Evolutionary conservation across 2,329 filamentous ascomycete species (phyloP).

Genomic region (Neonectria hederae): DNA sequence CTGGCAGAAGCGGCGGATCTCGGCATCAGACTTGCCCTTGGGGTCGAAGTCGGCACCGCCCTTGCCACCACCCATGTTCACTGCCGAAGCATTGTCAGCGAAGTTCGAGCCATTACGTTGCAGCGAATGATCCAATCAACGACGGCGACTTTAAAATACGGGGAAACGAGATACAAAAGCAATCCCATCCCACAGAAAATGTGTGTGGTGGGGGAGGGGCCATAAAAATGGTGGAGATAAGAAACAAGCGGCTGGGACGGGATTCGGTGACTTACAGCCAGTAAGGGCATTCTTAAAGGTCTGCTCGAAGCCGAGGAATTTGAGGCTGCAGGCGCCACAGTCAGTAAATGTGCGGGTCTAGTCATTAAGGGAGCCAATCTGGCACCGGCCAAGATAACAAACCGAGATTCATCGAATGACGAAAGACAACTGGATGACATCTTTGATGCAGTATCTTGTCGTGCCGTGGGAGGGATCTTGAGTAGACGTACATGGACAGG

Average conservation of each 20-base stretch:
- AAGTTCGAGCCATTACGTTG: constrained; percentile 3
- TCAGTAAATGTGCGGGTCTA: constrained; percentile 22
- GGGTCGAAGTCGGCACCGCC: constrained; percentile 98
- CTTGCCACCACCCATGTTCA: constrained; percentile 92
- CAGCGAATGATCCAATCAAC: constrained; percentile 1
- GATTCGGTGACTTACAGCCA: constrained; percentile 71
- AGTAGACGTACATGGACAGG: constrained; percentile 65
- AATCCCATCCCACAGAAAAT: background rate
- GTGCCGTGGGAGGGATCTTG: too few relatives aligned
- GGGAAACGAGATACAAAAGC: constrained; percentile 1
- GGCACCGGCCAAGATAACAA: constrained; percentile 8
- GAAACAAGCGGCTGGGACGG: constrained; percentile 1
- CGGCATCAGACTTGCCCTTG: constrained; percentile 96
- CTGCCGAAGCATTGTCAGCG: constrained; percentile 39
- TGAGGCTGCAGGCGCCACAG: constrained; percentile 61
- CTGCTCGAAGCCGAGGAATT: constrained; percentile 99
- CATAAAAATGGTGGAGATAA: constrained; percentile 16
- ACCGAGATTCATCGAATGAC: background rate
- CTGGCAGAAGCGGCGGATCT: constrained; percentile 97
- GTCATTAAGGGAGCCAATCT: constrained; percentile 2
- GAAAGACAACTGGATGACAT: too few relatives aligned
- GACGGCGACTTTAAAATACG: background rate
- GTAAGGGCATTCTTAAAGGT: constrained; percentile 99
- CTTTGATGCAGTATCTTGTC: too few relatives aligned
- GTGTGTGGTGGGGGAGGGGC: constrained; percentile 4